Conservation (phyloP, 1,139 yeast genomes). For the Diutina siamensis region DNA sequence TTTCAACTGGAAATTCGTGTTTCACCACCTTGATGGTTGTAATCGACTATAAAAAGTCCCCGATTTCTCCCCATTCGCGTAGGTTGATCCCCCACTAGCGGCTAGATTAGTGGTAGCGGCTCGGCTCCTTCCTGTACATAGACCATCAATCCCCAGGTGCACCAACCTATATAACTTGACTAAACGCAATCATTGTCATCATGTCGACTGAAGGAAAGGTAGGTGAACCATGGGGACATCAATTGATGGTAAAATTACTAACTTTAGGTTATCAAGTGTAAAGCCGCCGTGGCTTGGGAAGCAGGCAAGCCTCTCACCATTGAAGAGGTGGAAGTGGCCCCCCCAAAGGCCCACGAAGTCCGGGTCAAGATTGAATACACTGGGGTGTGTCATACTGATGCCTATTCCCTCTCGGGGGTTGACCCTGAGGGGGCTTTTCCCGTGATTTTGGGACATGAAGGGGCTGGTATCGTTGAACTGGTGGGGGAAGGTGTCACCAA, state of each 20-base stretch:
- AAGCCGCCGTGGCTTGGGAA: slow-evolving; percentile 97
- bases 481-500: slow-evolving; percentile 86
- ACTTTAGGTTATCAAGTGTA: slow-evolving; percentile 62
- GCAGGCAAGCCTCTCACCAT: slow-evolving; percentile 76
- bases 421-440: slow-evolving; percentile 98
- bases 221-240: background rate
- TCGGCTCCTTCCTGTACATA: no score
- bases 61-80: background rate
- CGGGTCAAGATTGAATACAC: slow-evolving; percentile 80
- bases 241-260: background rate
- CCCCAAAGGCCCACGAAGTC: slow-evolving; percentile 96
- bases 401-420: slow-evolving; percentile 84
- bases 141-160: background rate
- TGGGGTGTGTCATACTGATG: slow-evolving; percentile 98
- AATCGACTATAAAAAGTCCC: background rate
- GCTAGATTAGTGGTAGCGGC: no score
- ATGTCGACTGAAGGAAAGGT: slow-evolving; percentile 5
- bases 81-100: background rate
- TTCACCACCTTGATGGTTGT: background rate
- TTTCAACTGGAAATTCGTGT: no score
- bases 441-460: slow-evolving; percentile 86
- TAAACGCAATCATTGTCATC: no score
- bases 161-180: no score
- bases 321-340: slow-evolving; percentile 81
- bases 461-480: slow-evolving; percentile 90